Evolutionary conservation across 495 filamentous ascomycete genomes (phyloP).

Genomic region (Beverwykella pulmonaria): DNA sequence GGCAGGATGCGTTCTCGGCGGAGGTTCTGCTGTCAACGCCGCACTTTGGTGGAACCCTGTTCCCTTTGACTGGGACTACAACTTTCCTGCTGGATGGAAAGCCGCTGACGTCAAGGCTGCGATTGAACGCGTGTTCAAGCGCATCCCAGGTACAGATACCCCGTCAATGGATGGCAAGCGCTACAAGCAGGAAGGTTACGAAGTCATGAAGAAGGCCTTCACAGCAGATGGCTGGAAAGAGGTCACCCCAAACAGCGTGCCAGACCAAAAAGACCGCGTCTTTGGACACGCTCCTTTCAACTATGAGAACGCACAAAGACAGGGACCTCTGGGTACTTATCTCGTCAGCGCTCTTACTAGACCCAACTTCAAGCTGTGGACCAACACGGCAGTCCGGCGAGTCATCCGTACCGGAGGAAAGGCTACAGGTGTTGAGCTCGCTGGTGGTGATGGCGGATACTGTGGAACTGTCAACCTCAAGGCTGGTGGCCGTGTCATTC

Average conservation of each 20-base stretch:
- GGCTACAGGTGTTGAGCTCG: constrained; percentile 69
- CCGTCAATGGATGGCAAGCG: constrained; percentile 69
- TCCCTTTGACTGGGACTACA: constrained; percentile 68
- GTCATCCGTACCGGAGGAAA: constrained; percentile 63
- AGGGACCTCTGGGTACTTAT: constrained; percentile 75
- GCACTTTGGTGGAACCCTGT: constrained; percentile 62
- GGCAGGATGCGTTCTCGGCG: constrained; percentile 77
- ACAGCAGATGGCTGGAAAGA: constrained; percentile 61
- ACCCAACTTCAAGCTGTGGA: constrained; percentile 68
- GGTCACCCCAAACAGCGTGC: constrained; percentile 62
- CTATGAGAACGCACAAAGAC: constrained; percentile 66
- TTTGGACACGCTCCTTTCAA: constrained; percentile 71
- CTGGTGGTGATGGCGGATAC: constrained; percentile 58
- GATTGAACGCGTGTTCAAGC: constrained; percentile 62
- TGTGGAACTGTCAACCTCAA: constrained; percentile 63
- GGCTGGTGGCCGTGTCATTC: constrained; percentile 64
- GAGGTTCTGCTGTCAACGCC: constrained; percentile 76
- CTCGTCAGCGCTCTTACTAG: constrained; percentile 63
- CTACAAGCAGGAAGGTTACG: constrained; percentile 69
- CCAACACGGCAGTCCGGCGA: constrained; percentile 66
- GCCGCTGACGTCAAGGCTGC: constrained; percentile 61
- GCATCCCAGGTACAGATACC: constrained; percentile 69
- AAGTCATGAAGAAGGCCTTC: constrained; percentile 62
- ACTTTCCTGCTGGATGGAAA: constrained; percentile 76
- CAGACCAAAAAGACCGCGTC: constrained; percentile 67